Conservation (phyloP, 768 basidiomycete species). For the Lactarius indigo region DNA sequence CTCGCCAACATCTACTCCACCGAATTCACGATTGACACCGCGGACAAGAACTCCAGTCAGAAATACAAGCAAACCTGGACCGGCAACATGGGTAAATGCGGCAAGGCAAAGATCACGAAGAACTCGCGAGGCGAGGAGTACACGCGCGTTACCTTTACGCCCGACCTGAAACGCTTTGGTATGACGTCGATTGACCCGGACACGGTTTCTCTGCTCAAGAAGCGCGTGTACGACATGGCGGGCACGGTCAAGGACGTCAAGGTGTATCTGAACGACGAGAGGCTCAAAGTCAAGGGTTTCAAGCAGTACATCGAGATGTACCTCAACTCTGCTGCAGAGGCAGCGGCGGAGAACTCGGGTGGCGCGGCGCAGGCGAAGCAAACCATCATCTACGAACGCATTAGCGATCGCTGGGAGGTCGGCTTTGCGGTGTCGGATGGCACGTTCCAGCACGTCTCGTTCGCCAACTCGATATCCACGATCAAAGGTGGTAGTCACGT, state of each 20-base stretch:
- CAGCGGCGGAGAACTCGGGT: conserved; percentile 64
- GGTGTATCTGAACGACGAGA: conserved; percentile 89
- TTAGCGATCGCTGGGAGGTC: conserved; percentile 87
- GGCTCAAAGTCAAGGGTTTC: conserved; percentile 91
- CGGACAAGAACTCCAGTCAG: conserved; percentile 76
- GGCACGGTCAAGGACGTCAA: conserved; percentile 94
- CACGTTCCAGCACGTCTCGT: conserved; percentile 89
- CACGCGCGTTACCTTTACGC: conserved; percentile 89
- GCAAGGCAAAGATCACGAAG: conserved; percentile 90
- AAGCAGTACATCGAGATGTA: conserved; percentile 97
- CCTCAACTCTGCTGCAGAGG: conserved; percentile 69
- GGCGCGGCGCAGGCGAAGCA: conserved; percentile 78
- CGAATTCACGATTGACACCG: conserved; percentile 95
- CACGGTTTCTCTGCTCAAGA: conserved; percentile 80
- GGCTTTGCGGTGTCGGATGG: conserved; percentile 95
- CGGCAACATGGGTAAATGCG: conserved; percentile 87
- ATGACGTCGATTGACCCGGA: conserved; percentile 92
- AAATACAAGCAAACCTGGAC: conserved; percentile 97
- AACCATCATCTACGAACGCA: conserved; percentile 76
- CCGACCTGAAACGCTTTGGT: conserved; percentile 88
- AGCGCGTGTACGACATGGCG: conserved; percentile 95
- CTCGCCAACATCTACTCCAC: conserved; percentile 97
- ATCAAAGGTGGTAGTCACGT: conserved; percentile 97
- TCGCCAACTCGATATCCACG: conserved; percentile 96
- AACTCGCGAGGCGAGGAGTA: conserved; percentile 85